phyloP scores from a whole-genome alignment of 148 eudicot genomes.

The Vaccinium darrowii region DNA sequence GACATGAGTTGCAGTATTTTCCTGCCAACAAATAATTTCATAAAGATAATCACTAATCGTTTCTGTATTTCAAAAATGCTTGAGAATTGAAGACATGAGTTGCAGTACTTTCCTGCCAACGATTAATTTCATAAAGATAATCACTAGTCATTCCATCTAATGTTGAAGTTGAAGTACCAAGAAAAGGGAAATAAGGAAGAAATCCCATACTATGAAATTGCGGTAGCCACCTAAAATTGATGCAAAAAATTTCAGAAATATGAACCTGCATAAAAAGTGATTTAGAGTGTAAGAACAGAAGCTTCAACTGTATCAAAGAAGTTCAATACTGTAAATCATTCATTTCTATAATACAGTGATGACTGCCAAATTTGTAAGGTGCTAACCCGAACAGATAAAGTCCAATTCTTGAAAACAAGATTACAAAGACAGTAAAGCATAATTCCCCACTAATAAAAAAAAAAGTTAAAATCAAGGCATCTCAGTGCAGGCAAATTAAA shows the following conservation, averaged over 20 bases:
- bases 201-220: constrained; percentile 76
- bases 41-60: background rate
- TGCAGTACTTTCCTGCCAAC: constrained; percentile 82
- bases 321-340: background rate
- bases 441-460: background rate
- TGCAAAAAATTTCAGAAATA: constrained; percentile 90
- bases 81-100: constrained; percentile 87
- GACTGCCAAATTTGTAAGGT: background rate
- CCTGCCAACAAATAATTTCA: constrained; percentile 43
- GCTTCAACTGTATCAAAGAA: background rate
- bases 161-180: constrained; percentile 1
- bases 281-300: constrained; percentile 10
- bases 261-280: constrained; percentile 61
- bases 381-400: background rate
- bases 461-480: background rate
- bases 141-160: background rate
- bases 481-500: background rate
- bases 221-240: constrained; percentile 94
- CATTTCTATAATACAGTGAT: background rate
- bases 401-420: constrained; percentile 2
- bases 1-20: constrained; percentile 87
- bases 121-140: constrained; percentile 7
- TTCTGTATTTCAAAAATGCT: constrained; percentile 67
- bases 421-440: background rate
- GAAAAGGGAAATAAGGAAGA: constrained; percentile 17